Percentiles rank a stretch among this genome's conserved stretches.
Evolutionary conservation across 2,329 filamentous ascomycete species (phyloP).

Genomic region (Chrysosporium keratinophilum): DNA sequence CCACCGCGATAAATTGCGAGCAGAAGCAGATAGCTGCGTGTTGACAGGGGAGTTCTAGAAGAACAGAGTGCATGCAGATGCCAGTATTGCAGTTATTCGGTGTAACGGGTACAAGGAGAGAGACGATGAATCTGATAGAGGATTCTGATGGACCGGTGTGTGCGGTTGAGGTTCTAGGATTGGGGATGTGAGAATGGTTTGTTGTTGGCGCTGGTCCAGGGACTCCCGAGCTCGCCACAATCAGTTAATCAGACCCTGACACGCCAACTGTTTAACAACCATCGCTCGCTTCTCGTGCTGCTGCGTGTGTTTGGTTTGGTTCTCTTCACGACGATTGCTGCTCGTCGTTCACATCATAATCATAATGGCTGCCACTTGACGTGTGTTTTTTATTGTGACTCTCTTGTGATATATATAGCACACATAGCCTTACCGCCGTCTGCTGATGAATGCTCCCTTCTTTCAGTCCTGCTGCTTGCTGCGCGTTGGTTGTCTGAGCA

Average conservation of each 20-base stretch:
- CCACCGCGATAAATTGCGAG: not conserved
- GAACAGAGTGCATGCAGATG: not conserved
- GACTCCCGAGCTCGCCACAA: constrained; percentile 1
- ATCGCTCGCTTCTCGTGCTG: constrained; percentile 1
- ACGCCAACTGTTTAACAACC: not conserved
- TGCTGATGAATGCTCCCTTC: too few species aligned
- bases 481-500: not conserved
- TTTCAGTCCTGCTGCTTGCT: not conserved
- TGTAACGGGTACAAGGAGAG: not conserved
- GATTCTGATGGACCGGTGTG: too few species aligned
- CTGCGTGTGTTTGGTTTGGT: constrained; percentile 10
- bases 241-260: constrained; percentile 1
- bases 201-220: not conserved
- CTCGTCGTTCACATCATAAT: constrained; percentile 9
- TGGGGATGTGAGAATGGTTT: too few species aligned
- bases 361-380: too few species aligned
- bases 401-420: not conserved
- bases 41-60: not conserved
- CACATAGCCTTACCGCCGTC: too few species aligned
- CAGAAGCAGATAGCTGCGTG: not conserved
- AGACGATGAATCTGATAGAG: too few species aligned
- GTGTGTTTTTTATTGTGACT: too few species aligned
- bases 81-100: not conserved
- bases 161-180: too few species aligned
- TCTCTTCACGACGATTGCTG: not conserved